phyloP scores from a whole-genome alignment of 768 basidiomycete species.

The Lyophyllum shimeji region DNA sequence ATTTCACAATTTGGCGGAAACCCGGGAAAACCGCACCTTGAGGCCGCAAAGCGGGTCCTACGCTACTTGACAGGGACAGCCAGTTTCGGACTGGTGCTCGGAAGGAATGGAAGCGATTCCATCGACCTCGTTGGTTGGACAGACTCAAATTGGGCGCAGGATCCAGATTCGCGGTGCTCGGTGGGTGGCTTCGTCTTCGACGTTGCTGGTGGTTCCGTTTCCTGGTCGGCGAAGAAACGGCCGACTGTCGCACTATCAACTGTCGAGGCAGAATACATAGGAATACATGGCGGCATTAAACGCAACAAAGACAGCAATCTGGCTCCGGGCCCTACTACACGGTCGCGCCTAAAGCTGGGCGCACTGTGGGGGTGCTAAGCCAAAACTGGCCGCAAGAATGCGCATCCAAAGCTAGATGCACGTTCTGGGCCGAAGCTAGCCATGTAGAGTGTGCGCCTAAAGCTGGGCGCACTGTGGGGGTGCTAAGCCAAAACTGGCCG shows the following conservation, averaged over 20 bases:
- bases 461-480: no score
- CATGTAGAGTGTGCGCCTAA: no score
- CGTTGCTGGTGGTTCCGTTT: not conserved
- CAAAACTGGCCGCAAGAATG: no score
- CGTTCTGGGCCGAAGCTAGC: no score
- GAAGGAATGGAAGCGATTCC: not conserved
- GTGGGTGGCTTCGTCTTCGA: not conserved
- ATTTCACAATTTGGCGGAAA: not conserved
- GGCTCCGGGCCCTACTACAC: no score
- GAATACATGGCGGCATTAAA: no score
- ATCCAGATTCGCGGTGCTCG: not conserved
- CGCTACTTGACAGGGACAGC: not conserved
- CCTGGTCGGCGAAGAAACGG: not conserved
- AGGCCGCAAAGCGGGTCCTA: not conserved
- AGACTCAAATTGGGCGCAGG: conserved; percentile 2
- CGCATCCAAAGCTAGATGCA: no score
- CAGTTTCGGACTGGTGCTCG: not conserved
- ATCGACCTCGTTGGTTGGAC: not conserved
- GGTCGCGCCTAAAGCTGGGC: no score
- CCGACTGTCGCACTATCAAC: not conserved
- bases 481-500: no score
- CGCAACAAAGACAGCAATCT: no score
- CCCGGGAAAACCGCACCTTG: not conserved
- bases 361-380: no score
- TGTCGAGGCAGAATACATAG: not conserved